Evolutionary conservation across 2,329 filamentous ascomycete genomes (phyloP), one percentile per base, ranked within the genome.

Genomic region (Seiridium unicorne): DNA sequence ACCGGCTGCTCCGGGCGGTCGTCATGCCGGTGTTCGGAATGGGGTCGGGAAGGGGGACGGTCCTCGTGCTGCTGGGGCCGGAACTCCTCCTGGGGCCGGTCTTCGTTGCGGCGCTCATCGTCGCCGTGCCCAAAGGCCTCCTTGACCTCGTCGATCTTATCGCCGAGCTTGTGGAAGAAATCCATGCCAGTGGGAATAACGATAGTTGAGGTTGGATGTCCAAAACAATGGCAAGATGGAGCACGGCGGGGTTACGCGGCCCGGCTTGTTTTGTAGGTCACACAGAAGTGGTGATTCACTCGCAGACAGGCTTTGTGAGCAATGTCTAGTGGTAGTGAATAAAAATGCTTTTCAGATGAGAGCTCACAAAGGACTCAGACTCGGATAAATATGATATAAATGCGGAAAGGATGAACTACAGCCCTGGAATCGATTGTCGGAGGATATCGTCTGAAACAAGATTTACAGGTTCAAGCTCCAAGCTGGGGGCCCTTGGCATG

Each of bases 131-230:
- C 74, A 44, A 78, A 68, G 59, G 73, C 65, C 46, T 76, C 73
- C 49, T 79, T 74, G 58, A 82, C 72, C 48, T 73, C 66, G 63
- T 78, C 76, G 59, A 79, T 65, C 66, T 70, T 74, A 47, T 74
- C 67, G 64, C 79, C 78, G 58, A 81, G 73, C 67, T 81, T 79
- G 59, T 74, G 75, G 61, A 81, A 74, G 63, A 84, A 64, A 58
- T 74, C 73, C 77, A 79, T 79, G 57, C 59, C 68, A 60, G 53
- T 51, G 40, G 31, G 13, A 26, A 9, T 34, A 51, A 9, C 8
- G 46, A 48, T 48, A 35, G 2, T 18, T 31, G 46, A 7, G 8
- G 46, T n/a, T n/a, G 26, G 6, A n/a, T n/a, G 46, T 18, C 13
- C 8, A 9, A 7, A 7, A 9, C 8, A 18, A 48, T 48, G n/a